Conservation (phyloP, 495 filamentous ascomycete species). For the Annulohypoxylon nitens region DNA sequence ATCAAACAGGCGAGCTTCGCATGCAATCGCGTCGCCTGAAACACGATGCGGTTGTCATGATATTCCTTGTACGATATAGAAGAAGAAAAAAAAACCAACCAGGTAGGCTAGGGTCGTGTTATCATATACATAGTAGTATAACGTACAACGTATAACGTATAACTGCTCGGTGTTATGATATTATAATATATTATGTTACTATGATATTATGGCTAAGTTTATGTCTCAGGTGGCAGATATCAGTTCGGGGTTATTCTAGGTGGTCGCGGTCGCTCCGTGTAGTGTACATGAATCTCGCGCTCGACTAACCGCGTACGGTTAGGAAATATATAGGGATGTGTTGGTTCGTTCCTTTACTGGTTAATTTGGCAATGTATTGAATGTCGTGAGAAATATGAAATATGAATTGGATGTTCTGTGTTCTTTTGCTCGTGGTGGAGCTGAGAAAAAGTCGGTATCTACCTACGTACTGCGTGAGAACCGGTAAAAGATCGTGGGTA, state of each 20-base stretch:
- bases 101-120: slow-evolving; percentile 25
- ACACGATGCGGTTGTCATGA: slow-evolving; percentile 37
- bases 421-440: not conserved
- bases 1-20: slow-evolving; percentile 29
- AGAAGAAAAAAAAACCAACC: not conserved
- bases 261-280: slow-evolving; percentile 10
- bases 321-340: not conserved
- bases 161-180: not conserved
- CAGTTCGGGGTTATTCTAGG: slow-evolving; percentile 1
- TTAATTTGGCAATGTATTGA: slow-evolving; percentile 9
- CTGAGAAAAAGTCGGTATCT: slow-evolving; percentile 23
- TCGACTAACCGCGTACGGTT: not conserved
- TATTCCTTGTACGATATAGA: slow-evolving; percentile 27
- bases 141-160: slow-evolving; percentile 6
- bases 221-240: slow-evolving; percentile 32
- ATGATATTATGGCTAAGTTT: slow-evolving; percentile 28
- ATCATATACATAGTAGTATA: slow-evolving; percentile 23
- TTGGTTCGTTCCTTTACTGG: not conserved
- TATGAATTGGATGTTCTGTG: too few species aligned
- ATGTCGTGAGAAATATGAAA: not conserved
- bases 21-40: slow-evolving; percentile 38
- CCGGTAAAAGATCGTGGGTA: slow-evolving; percentile 21
- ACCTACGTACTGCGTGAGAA: not conserved
- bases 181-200: slow-evolving; percentile 7
- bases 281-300: not conserved